Evolutionary conservation across 1,284 basidiomycete genomes (phyloP), one percentile per base, ranked within the genome.

Genomic region (Blastosporella zonata): DNA sequence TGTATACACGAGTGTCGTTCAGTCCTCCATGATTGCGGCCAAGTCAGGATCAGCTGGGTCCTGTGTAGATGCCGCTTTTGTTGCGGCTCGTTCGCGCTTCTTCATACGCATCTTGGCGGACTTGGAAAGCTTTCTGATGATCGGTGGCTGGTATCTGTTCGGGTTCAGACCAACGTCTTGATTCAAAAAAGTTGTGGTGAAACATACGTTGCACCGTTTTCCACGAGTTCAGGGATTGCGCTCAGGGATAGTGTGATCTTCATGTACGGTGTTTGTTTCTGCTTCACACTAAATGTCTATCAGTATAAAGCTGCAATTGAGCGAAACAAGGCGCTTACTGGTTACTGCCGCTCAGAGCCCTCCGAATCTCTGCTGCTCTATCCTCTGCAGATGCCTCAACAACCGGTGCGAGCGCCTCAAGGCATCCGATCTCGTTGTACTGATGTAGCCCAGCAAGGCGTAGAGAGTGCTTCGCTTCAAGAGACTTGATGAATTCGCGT

Each of bases 211-310:
- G 75, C 74, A 6, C 73, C 68, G 27, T 61, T 56, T 22, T 62
- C 54, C 21, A 59, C 63, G 34, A 77, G 59, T 15, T 74, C 66
- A 2, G 73, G 72, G 1, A 86, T 61, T 29, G 77, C 71, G 37
- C 59, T 60, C 21, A 72, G 69, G 13, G 79, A 83, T 0, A 93
- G 69, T 0, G 83, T 91, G 53, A 93, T 74, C 54, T 78, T 79
- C 79, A 93, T 86, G 57, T 81, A 90, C 0, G 89, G 84, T 1
- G 77, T 79, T 58, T 83, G 80, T 5, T 74, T 75, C 62, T 81
- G 77, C 53, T 78, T 79, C 6, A 81, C 67, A 55, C 90, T 90
- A 33, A 23, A 33, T 15, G n/a, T n/a, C n/a, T n/a, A 28, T 3
- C 17, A 22, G 20, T 18, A 13, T 40, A 23, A 29, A 20, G 23